phyloP scores from a whole-genome alignment of 768 basidiomycete species.

The Boletellus sp. region DNA sequence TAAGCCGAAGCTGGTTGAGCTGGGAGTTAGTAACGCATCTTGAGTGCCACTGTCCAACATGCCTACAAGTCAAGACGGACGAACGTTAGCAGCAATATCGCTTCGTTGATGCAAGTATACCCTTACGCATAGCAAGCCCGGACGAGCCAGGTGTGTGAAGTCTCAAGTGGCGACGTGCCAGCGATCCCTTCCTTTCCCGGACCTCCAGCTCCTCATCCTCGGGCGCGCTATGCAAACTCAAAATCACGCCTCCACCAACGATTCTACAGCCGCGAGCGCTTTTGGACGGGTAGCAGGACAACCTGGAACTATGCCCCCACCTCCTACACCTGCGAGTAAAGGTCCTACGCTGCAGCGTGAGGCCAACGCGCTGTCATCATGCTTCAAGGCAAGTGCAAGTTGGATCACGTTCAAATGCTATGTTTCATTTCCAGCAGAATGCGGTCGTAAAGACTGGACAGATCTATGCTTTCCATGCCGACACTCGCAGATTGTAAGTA shows the following conservation, averaged over 20 bases:
- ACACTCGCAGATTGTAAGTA: conserved; percentile 60
- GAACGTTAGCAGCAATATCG: neutral
- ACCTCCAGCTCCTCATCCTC: neutral
- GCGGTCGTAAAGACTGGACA: conserved; percentile 69
- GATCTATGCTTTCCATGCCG: conserved; percentile 65
- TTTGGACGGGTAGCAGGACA: conserved; percentile 28
- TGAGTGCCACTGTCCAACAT: conserved; percentile 5
- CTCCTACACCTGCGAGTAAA: conserved; percentile 43
- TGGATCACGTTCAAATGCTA: neutral
- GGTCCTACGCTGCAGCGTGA: conserved; percentile 59
- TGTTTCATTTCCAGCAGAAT: conserved; percentile 36
- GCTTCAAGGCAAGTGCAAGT: conserved; percentile 48
- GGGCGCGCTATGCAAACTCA: conserved; percentile 43
- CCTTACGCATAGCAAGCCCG: neutral
- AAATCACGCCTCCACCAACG: conserved; percentile 28
- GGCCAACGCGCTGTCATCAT: conserved; percentile 50
- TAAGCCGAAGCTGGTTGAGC: conserved; percentile 14
- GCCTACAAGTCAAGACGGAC: too few species aligned
- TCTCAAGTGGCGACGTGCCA: neutral
- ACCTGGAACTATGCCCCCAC: conserved; percentile 45
- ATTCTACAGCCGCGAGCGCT: conserved; percentile 5
- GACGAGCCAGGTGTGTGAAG: conserved; percentile 4
- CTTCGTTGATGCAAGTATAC: conserved; percentile 2
- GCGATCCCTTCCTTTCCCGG: conserved; percentile 25
- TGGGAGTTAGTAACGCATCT: conserved; percentile 13